These are phyloP conservation scores for Fusarium sp. DNA, from an alignment of 2,329 filamentous ascomycete species.

Conservation along the genomic window DNA sequence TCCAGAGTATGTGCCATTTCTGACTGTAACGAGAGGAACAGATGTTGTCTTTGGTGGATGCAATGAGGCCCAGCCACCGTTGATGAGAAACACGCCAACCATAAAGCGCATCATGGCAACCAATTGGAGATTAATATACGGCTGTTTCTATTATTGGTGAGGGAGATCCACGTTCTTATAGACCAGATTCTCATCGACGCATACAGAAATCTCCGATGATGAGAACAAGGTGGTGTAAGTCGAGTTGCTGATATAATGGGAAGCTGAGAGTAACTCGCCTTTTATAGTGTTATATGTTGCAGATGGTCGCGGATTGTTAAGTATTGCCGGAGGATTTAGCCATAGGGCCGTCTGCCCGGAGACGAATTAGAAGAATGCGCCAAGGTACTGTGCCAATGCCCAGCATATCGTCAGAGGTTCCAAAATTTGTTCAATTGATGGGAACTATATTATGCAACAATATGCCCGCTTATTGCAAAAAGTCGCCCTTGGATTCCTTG, in stretches of 20 bases:
- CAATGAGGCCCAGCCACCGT: background rate
- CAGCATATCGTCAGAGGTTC: background rate
- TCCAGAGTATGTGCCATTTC: slow-evolving; percentile 20
- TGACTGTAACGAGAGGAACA: slow-evolving; percentile 1
- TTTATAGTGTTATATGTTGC: background rate
- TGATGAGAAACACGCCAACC: background rate
- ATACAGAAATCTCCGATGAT: background rate
- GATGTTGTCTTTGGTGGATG: background rate
- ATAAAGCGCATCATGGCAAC: background rate
- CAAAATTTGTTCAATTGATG: background rate
- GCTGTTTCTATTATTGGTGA: background rate
- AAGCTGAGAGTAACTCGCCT: background rate
- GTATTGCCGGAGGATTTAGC: background rate
- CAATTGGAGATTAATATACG: background rate
- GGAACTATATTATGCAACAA: too few relatives aligned
- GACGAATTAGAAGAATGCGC: background rate
- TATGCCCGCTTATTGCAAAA: slow-evolving; percentile 5
- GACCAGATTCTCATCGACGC: too few relatives aligned
- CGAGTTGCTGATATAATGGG: background rate
- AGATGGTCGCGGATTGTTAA: background rate
- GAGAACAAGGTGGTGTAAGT: background rate
- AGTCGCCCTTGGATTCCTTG: slow-evolving; percentile 27
- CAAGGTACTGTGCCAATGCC: background rate
- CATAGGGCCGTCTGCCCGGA: background rate
- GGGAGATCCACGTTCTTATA: background rate